Base-by-base conservation (phyloP, 805 yeast genomes). In the Candida endomychidarum region DNA sequence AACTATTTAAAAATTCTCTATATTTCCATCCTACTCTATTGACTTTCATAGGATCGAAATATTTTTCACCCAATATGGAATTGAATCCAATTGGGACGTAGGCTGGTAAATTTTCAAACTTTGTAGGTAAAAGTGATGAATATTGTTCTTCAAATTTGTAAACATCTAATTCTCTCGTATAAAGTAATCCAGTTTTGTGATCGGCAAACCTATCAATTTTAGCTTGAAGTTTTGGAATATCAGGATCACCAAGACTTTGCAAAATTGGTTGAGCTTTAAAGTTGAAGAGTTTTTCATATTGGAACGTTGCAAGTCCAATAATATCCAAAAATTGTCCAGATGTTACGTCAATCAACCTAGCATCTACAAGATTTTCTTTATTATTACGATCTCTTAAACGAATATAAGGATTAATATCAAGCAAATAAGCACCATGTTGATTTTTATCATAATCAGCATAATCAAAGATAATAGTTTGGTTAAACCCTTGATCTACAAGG, bases 341-440 rank as follows among this genome's bases (percentile, higher is more conserved):
- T 30, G 65, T 67, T 6, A 73, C 57, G 48, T 77, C 81, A 20
- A 77, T 72, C 41, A 75, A 69, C 20, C 81, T 56, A 1, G 79
- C 80, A 55, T 77, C 81, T 29, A 74, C 72, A 24, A 69, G 67
- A 52, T 77, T 77, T 41, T 59, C 56, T 5, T 78, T 79, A 43
- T 70, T 69, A 17, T 72, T 75, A 39, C 67, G 64, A 9, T 25
- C 47, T 40, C 65, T 48, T 28, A 47, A 46, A 28, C 58, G 54
- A 24, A 65, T 54, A 38, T 47, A 63, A 9, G 64, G 50, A 2
- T 60, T 56, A 24, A 58, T 54, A 46, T 65, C 70, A 18, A 65
- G 39, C 37, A 61, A 61, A 43, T 53, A 61, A 17, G 47, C 46
- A 11, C 45, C 44, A 16, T 58, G 53, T 11, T 42, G 44, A 2